Evolutionary conservation across 192 early-diverging fungal species (phyloP), one percentile per base, ranked within the genome.

Genomic region (Phlyctochytrium arcticum): DNA sequence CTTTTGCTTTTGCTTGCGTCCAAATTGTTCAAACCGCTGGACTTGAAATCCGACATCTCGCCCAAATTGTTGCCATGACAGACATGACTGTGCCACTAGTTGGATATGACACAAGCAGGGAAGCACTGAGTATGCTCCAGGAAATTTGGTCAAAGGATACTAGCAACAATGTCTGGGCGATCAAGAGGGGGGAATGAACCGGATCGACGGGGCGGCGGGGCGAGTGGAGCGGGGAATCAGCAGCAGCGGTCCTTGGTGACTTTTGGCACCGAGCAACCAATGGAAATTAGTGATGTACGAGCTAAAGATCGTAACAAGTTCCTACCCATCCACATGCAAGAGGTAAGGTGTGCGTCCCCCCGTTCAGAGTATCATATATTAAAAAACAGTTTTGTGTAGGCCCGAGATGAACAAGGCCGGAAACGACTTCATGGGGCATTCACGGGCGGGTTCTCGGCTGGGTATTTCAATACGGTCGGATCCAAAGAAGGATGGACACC

Each of bases 381-480:
- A n/a, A n/a, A n/a, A n/a, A n/a, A n/a, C n/a, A n/a, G 29, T 29
- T 17, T 55, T 37, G n/a, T n/a, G n/a, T n/a, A 76, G 69, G 67
- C 60, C 3, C 75, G 78, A 10, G 75, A 77, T 59, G 75, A 77
- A 61, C 75, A 88, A 36, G 93, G 91, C 10, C 77, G 88, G 23
- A 80, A 88, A 54, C 76, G 93, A 35, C 85, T 96, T 46, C 93
- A 93, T 68, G 93, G 94, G 12, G 92, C 93, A 5, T 95, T 95
- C 72, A 92, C 88, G 19, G 95, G 94, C 39, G 94, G 94, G n/a
- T 98, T 89, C 64, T 88, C 88, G 0, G 95, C 94, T 4, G 95
- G 94, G 9, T 96, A 98, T 60, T 93, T 82, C 72, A 94, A 94
- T 64, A 96, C 93, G 0, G 95, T 92, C 7, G 95, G 95, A 5